Conservation (phyloP, 352 stramenopile genomes). For the Globisporangium orthogonon region DNA sequence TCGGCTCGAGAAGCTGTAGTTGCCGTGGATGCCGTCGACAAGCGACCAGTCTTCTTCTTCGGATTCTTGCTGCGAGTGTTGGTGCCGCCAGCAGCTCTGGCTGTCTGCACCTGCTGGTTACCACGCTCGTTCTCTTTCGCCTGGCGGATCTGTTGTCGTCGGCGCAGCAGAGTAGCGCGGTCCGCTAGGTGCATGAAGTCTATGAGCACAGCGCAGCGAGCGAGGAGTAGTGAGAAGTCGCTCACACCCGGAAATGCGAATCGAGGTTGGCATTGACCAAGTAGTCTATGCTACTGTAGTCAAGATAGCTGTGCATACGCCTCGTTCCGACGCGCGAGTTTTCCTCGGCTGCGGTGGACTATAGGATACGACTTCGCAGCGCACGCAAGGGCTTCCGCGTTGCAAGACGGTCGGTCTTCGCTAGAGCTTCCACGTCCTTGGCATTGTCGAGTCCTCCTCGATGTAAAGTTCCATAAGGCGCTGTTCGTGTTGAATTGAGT, state of each 20-base stretch:
- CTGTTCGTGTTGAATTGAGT: no score
- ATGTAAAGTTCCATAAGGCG: no score
- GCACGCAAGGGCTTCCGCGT: no score
- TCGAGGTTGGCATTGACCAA: no score
- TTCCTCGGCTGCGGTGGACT: no score
- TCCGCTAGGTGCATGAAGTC: conserved; percentile 11
- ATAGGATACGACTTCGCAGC: no score
- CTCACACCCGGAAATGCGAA: neutral
- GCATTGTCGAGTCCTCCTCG: no score
- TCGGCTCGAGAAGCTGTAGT: neutral
- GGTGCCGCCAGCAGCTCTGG: neutral
- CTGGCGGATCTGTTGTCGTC: conserved; percentile 30
- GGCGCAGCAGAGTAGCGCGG: conserved; percentile 24
- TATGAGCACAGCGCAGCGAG: neutral
- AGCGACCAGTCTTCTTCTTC: neutral
- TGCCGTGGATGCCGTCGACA: neutral
- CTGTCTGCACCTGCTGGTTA: conserved; percentile 6
- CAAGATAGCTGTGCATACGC: no score
- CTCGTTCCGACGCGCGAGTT: no score
- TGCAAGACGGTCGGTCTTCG: no score
- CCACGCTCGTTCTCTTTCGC: conserved; percentile 14
- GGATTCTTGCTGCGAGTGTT: neutral
- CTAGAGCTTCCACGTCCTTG: no score
- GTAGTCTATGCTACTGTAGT: no score
- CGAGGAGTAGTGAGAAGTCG: neutral